Evolutionary conservation across 495 filamentous ascomycete genomes (phyloP).

Genomic region (Trichoderma virens): DNA sequence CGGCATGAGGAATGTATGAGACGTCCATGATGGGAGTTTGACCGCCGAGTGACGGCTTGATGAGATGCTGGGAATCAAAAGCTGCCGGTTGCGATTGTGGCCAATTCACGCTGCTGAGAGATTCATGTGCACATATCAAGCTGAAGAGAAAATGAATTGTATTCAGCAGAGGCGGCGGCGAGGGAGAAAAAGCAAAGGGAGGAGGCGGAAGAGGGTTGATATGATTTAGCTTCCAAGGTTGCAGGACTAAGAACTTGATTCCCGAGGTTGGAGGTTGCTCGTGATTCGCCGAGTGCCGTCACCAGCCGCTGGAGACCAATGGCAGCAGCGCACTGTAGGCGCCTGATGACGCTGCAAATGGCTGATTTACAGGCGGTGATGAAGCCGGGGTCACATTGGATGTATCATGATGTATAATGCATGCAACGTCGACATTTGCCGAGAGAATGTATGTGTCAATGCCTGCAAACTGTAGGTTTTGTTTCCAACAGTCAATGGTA

Average conservation of each 20-base stretch:
- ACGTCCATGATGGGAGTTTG: conserved; percentile 34
- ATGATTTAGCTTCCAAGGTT: too few relatives aligned
- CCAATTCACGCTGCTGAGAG: too few relatives aligned
- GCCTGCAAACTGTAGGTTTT: too few relatives aligned
- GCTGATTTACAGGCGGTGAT: not conserved
- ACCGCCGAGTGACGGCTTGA: not conserved
- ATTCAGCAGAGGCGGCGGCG: too few relatives aligned
- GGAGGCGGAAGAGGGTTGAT: too few relatives aligned
- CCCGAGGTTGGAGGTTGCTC: conserved; percentile 15
- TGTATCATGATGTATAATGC: too few relatives aligned
- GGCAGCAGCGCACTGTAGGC: not conserved
- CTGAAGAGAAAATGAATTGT: too few relatives aligned
- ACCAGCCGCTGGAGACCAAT: conserved; percentile 1
- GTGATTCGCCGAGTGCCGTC: conserved; percentile 17
- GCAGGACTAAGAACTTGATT: not conserved
- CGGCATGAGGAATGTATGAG: conserved; percentile 45
- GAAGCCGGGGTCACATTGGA: not conserved
- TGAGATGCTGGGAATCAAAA: not conserved
- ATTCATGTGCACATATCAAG: too few relatives aligned
- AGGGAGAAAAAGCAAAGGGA: too few relatives aligned
- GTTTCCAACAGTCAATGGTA: too few relatives aligned
- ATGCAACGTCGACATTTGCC: not conserved
- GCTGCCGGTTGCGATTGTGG: too few relatives aligned
- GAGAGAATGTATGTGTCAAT: too few relatives aligned
- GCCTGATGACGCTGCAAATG: conserved; percentile 2